These are phyloP conservation scores for Lentinus tigrinus DNA, from an alignment of 768 basidiomycete species.

Conservation along the genomic window DNA sequence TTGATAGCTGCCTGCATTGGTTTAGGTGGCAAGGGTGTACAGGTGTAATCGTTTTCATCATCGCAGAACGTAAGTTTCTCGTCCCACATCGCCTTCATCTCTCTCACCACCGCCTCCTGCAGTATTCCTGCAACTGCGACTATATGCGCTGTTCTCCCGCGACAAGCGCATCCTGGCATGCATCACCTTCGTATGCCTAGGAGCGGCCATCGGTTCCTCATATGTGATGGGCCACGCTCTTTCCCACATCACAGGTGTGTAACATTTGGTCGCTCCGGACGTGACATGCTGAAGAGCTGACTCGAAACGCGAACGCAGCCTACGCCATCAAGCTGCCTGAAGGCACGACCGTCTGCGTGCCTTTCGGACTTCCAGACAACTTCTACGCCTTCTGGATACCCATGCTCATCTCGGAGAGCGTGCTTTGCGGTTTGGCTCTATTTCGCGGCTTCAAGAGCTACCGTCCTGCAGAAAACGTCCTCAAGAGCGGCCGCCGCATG, in stretches of 20 bases:
- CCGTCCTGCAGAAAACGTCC: slow-evolving; percentile 30
- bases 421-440: slow-evolving; percentile 53
- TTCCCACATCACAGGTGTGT: slow-evolving; percentile 39
- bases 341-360: slow-evolving; percentile 42
- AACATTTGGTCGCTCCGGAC: neutral
- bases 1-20: slow-evolving; percentile 34
- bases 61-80: slow-evolving; percentile 48
- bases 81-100: too few relatives aligned
- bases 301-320: neutral
- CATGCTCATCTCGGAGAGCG: slow-evolving; percentile 50
- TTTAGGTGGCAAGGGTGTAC: slow-evolving; percentile 65
- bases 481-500: slow-evolving; percentile 43
- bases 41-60: slow-evolving; percentile 50
- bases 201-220: slow-evolving; percentile 39
- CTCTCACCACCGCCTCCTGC: neutral
- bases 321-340: slow-evolving; percentile 4
- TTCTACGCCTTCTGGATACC: slow-evolving; percentile 65
- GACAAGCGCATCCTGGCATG: slow-evolving; percentile 49
- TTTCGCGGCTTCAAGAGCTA: slow-evolving; percentile 48
- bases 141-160: slow-evolving; percentile 60
- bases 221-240: slow-evolving; percentile 49
- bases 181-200: slow-evolving; percentile 43
- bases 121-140: slow-evolving; percentile 62
- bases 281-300: neutral
- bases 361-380: slow-evolving; percentile 35